Conservation (phyloP, 176 grass and related monocot species). For the Aegilops tauschii region DNA sequence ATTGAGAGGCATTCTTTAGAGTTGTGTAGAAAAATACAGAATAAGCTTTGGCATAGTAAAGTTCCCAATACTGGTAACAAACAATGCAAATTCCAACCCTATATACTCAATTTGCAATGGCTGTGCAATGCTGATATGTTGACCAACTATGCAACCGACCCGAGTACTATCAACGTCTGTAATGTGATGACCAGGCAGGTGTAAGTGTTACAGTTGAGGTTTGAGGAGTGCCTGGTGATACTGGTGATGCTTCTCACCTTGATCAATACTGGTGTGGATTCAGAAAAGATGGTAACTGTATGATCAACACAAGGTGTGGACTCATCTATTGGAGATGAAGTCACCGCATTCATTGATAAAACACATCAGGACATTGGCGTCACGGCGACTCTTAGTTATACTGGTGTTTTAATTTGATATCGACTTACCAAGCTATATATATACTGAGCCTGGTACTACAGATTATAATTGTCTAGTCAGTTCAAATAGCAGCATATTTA, state of each 20-base stretch:
- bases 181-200: background rate
- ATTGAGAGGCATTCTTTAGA: background rate
- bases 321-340: background rate
- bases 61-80: background rate
- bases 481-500: constrained; percentile 23
- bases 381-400: background rate
- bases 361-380: background rate
- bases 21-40: background rate
- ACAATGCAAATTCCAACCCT: background rate
- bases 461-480: background rate
- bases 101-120: background rate
- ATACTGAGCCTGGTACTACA: background rate
- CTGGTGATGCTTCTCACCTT: background rate
- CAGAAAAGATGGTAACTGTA: too few relatives aligned
- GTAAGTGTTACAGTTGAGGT: background rate
- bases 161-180: background rate
- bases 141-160: background rate
- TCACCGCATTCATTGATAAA: background rate
- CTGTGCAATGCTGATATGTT: background rate
- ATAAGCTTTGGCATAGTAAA: background rate
- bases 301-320: background rate
- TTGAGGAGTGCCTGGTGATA: background rate
- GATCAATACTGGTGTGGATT: too few relatives aligned
- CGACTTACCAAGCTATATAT: background rate
- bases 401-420: background rate